Evolutionary conservation across 345 rosid genomes (phyloP), one percentile per base, ranked within the genome.

Genomic region (Turritis glabra): DNA sequence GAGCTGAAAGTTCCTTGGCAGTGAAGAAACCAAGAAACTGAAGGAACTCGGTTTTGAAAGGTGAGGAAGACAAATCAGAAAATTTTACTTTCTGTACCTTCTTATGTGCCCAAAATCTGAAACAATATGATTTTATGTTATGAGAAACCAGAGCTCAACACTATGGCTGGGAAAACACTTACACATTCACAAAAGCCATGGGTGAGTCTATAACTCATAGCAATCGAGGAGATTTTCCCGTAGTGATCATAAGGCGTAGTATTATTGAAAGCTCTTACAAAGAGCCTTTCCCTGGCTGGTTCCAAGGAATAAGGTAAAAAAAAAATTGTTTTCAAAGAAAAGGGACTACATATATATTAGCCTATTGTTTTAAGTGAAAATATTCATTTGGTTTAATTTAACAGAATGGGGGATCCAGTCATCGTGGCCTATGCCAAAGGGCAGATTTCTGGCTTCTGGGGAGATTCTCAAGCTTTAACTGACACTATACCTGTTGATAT

Each of bases 171-270:
- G 97, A 88, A 71, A 89, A 89, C 74, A 77, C 96, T 0, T 91
- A 89, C n/a, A 95, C 86, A 13, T 91, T 91, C 65, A 91, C 98
- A 14, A 93, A 93, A 82, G 89, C 95, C n/a, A 84, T 91, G 88
- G 97, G 88, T n/a, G 97, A 94, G 77, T 80, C 81, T 87, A 18
- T 91, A 38, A 64, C 89, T 14, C 82, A 71, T 0, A 64, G 74
- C 35, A 33, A 61, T 63, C 88, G 85, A 77, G 91, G 77, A 53
- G 70, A 87, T 38, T 7, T 87, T 10, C 82, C 92, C 0, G 75
- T 84, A 0, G 92, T 86, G 44, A 83, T 88, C 51, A 67, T 85
- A 41, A 87, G 97, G 14, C 96, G 97, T 1, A 82, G 96, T 8
- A 79, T 84, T 41, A 40, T 89, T 4, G 87, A 86, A 38, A 88